Evolutionary conservation across 2,329 filamentous ascomycete species (phyloP).

Genomic region (Verticillium klebahnii): DNA sequence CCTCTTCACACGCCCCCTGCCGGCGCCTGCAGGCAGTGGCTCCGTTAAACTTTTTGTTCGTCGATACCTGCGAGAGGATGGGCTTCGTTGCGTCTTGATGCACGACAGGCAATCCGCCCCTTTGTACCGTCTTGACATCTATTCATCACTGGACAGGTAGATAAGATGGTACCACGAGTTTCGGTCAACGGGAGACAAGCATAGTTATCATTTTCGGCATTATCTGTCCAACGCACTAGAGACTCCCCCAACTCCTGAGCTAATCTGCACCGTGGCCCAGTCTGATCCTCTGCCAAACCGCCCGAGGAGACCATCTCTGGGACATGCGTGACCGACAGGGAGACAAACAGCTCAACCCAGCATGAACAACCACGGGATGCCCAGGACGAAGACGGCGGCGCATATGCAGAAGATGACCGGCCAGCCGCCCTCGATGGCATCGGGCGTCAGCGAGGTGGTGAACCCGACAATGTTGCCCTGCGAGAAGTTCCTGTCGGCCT

Average conservation of each 20-base stretch:
- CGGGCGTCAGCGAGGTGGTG: conserved; percentile 12
- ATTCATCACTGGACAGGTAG: too few species aligned
- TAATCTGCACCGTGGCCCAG: neutral
- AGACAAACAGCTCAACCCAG: neutral
- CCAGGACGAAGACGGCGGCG: neutral
- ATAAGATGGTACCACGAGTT: too few species aligned
- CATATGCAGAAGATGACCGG: neutral
- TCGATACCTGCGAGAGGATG: too few species aligned
- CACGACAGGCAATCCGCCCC: too few species aligned
- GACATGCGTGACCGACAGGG: neutral
- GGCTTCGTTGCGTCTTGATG: too few species aligned
- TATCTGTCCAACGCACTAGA: neutral
- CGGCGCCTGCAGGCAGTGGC: too few species aligned
- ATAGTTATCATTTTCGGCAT: neutral
- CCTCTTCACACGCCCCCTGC: neutral
- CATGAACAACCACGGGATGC: conserved; percentile 4
- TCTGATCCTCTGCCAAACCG: neutral
- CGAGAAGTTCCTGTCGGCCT: conserved; percentile 39
- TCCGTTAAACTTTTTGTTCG: too few species aligned
- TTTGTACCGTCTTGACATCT: too few species aligned
- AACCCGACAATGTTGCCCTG: conserved; percentile 31
- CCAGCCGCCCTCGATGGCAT: neutral
- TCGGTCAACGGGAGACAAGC: too few species aligned
- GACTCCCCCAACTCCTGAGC: neutral
- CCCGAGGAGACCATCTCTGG: neutral